phyloP scores from a whole-genome alignment of 352 stramenopile genomes.

The Globisporangium mamillatum region DNA sequence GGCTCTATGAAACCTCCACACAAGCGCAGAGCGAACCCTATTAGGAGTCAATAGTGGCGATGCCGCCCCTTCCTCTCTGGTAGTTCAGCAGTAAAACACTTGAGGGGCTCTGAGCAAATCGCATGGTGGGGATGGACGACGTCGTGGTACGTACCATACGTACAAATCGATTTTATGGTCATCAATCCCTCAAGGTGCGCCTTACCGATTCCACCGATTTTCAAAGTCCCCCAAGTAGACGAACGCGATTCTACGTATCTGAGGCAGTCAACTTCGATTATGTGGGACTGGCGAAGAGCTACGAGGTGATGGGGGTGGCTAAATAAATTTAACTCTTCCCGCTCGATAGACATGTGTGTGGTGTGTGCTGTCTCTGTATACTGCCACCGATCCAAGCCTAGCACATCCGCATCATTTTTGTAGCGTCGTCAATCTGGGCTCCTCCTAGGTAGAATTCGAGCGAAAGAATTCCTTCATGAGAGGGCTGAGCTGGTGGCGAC shows the following conservation, averaged over 20 bases:
- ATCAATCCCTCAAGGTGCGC: background rate
- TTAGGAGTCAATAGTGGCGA: background rate
- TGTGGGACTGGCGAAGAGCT: conserved; percentile 1
- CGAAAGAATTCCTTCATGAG: background rate
- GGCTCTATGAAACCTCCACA: background rate
- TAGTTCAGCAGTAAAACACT: background rate
- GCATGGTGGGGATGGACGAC: background rate
- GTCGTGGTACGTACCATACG: background rate
- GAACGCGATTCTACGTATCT: background rate
- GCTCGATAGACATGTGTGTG: background rate
- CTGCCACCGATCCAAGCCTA: background rate
- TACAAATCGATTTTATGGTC: background rate
- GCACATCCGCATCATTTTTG: background rate
- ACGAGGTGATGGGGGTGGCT: background rate
- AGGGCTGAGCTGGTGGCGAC: background rate
- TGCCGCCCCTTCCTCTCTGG: background rate
- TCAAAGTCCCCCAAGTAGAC: background rate
- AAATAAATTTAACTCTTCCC: background rate
- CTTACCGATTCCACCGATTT: background rate
- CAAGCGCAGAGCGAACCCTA: background rate
- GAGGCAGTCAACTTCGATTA: background rate
- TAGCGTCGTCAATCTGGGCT: background rate
- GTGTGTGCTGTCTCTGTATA: background rate
- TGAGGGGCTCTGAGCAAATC: background rate
- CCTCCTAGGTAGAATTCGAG: background rate